Base-by-base conservation (phyloP, 2,329 filamentous ascomycete genomes). In the Arachnomyces sp. region DNA sequence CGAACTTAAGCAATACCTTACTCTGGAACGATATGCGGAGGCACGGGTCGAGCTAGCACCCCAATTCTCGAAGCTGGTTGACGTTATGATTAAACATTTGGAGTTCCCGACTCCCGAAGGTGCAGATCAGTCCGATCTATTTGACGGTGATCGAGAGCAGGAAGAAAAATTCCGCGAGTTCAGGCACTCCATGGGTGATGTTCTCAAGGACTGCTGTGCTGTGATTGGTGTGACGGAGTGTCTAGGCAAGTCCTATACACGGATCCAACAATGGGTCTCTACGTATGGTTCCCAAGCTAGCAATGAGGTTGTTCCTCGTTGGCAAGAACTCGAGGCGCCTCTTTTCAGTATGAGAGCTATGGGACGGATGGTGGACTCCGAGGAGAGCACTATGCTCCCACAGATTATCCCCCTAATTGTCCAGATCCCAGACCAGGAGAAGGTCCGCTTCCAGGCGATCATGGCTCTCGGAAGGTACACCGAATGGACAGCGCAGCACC, bases 81-180 rank as follows among this genome's bases (percentile, higher is more conserved):
- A 96, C 57, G 81, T 96, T 49, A 84, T 98, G 70, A 81, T 98
- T 43, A 81, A 79, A 49, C 90, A 95, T 55, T 75, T 98, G 30
- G 79, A 94, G 58, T 98, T 86, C 57, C 92, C 92, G 1, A 74
- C 73, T 20, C 79, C 84, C 0, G 86, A 93, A 39, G 73, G 72
- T 40, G 76, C 79, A 11, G 79, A 83, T 49, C 81, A 90, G 51
- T 71, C 73, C 9, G 92, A 98, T 60, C 70, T 96, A 0, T 98
- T 98, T 56, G 90, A 94, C 46, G 92, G 92, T 39, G 92, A 98
- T 59, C 81, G 90, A 31, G 92, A 96, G 59, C 82, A 87, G 45
- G 92, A 98, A 61, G 92, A 98, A 54, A 94, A 92, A 60, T 98
- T 98, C 67, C 80, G 92, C 35, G 87, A 94, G 55, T 98, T 96